A percentile compares a stretch with the other conserved stretches of the same genome.
Conservation (phyloP, 129 eudicot species). For the Artemisia annua region DNA sequence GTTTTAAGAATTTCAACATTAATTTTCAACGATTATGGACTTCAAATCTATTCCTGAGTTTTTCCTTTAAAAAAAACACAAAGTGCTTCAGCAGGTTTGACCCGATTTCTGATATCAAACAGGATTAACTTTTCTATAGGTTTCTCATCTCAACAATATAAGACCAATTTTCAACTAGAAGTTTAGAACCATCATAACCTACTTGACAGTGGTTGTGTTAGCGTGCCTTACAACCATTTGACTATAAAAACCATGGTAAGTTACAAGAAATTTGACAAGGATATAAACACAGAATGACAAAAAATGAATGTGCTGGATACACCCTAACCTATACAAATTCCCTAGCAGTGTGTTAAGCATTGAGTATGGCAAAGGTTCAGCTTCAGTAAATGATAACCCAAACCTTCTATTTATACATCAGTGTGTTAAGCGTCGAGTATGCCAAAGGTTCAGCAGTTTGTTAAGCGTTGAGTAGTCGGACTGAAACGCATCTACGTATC, state of each 20-base stretch:
- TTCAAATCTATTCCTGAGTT: neutral
- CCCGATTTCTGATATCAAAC: neutral
- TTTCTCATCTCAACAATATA: neutral
- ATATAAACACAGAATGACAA: neutral
- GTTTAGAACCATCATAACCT: neutral
- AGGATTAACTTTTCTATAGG: neutral
- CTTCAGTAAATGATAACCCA: neutral
- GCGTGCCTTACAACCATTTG: neutral
- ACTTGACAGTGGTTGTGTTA: neutral
- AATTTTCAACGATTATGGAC: no score
- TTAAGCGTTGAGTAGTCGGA: neutral
- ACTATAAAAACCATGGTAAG: neutral
- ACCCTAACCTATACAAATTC: neutral
- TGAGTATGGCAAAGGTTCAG: neutral
- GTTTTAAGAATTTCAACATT: neutral
- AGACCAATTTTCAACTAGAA: neutral
- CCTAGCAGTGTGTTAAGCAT: neutral
- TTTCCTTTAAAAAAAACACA: no score
- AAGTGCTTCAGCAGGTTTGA: neutral
- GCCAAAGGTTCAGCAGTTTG: no score
- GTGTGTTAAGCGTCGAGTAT: no score
- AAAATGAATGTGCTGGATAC: no score
- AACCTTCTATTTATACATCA: neutral
- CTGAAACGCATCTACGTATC: neutral
- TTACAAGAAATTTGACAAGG: neutral